Conservation (phyloP, 1,139 yeast genomes). For the Zygoascus meyerae region DNA sequence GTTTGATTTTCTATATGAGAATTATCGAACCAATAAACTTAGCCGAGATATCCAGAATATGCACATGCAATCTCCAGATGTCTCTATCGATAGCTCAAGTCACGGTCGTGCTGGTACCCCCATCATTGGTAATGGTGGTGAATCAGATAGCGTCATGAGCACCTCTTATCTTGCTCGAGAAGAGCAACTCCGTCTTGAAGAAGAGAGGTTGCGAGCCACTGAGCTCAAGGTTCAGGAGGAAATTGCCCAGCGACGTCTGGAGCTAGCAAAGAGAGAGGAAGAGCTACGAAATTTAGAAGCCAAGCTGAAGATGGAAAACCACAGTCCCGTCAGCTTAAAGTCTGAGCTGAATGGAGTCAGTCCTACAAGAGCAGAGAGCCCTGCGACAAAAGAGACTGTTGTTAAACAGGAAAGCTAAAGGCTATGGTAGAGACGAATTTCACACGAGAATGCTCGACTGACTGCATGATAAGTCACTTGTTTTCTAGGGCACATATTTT, state of each 20-base stretch:
- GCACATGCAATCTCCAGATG: constrained; percentile 7
- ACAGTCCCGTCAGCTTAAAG: constrained; percentile 4
- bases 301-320: constrained; percentile 40
- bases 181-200: constrained; percentile 39
- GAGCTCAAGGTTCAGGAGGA: constrained; percentile 85
- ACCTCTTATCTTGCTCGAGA: constrained; percentile 32
- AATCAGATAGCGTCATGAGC: constrained; percentile 19
- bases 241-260: constrained; percentile 76
- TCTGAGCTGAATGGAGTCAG: neutral
- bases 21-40: constrained; percentile 86
- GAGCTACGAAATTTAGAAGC: constrained; percentile 80
- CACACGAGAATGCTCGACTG: too few species aligned
- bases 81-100: constrained; percentile 12
- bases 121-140: constrained; percentile 7
- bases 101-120: constrained; percentile 14
- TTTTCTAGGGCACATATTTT: too few species aligned
- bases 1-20: constrained; percentile 87
- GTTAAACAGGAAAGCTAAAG: constrained; percentile 4
- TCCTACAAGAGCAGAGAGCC: constrained; percentile 3
- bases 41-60: constrained; percentile 35
- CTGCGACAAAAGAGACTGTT: constrained; percentile 7
- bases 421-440: too few species aligned
- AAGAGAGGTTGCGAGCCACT: constrained; percentile 34
- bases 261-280: constrained; percentile 79
- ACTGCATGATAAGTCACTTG: too few species aligned